Conservation (phyloP, 1,284 basidiomycete species). For the Apiotrichum siamense region DNA sequence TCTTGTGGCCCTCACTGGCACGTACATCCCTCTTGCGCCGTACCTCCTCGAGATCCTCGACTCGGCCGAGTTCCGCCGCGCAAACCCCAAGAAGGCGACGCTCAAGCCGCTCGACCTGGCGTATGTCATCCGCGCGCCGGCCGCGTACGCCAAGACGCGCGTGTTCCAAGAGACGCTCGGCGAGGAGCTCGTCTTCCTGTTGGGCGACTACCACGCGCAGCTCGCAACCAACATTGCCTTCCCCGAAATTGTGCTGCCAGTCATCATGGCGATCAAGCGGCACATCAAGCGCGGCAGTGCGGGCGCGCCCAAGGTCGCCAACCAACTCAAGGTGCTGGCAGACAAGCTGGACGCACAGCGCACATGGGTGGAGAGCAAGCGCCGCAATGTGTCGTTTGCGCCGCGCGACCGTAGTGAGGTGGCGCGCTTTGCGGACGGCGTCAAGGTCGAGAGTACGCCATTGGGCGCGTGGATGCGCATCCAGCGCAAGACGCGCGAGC, state of each 20-base stretch:
- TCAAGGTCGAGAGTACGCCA: conserved; percentile 65
- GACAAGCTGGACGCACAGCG: conserved; percentile 78
- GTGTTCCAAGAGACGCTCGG: conserved; percentile 77
- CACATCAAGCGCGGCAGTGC: conserved; percentile 56
- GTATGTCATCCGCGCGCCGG: conserved; percentile 76
- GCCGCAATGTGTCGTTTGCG: conserved; percentile 64
- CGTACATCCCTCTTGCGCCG: conserved; percentile 83
- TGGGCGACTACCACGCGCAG: conserved; percentile 69
- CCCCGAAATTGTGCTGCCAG: conserved; percentile 85
- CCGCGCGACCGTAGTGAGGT: conserved; percentile 63
- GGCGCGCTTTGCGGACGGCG: conserved; percentile 61
- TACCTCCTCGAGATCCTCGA: conserved; percentile 81
- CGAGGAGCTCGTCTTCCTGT: conserved; percentile 72
- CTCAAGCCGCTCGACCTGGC: conserved; percentile 85
- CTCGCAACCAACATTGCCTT: conserved; percentile 73
- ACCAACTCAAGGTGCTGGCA: conserved; percentile 62
- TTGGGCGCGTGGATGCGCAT: conserved; percentile 73
- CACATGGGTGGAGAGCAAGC: conserved; percentile 65
- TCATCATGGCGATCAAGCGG: conserved; percentile 65
- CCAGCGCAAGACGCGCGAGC: conserved; percentile 71
- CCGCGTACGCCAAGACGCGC: conserved; percentile 81
- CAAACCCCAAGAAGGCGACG: conserved; percentile 78
- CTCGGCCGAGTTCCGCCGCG: conserved; percentile 63
- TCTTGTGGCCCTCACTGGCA: conserved; percentile 68
- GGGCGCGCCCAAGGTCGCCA: conserved; percentile 49